These are phyloP conservation scores for Dactylellina leptospora DNA, from an alignment of 2,329 filamentous ascomycete species.

Conservation along the genomic window DNA sequence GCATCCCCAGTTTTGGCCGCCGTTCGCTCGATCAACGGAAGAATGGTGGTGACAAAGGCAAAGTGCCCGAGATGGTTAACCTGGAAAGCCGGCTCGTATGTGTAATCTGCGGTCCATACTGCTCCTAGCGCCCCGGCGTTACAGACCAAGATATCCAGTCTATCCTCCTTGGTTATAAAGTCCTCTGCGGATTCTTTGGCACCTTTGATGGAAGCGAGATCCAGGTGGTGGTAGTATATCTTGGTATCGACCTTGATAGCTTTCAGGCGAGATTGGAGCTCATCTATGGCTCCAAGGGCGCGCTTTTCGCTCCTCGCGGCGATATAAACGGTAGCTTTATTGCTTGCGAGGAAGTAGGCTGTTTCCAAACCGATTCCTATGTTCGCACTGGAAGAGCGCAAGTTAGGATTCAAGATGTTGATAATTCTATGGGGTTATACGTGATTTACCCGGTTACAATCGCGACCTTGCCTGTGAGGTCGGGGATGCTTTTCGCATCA, in stretches of 20 bases:
- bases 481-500: conserved; percentile 20
- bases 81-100: conserved; percentile 65
- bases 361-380: conserved; percentile 55
- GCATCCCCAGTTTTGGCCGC: conserved; percentile 54
- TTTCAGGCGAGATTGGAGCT: conserved; percentile 54
- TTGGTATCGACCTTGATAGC: conserved; percentile 19
- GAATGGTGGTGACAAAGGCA: conserved; percentile 60
- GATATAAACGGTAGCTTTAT: conserved; percentile 55
- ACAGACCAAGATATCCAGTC: conserved; percentile 63
- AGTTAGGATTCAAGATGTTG: neutral
- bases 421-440: neutral
- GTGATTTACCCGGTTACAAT: conserved; percentile 55
- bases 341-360: conserved; percentile 55
- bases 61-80: conserved; percentile 66
- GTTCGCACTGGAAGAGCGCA: conserved; percentile 41
- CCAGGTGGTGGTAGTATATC: conserved; percentile 61
- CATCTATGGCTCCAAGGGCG: conserved; percentile 60
- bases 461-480: conserved; percentile 55
- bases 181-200: conserved; percentile 61
- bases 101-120: conserved; percentile 58
- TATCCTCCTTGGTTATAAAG: conserved; percentile 59
- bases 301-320: conserved; percentile 57
- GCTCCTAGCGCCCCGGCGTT: conserved; percentile 64
- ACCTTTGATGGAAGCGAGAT: conserved; percentile 63
- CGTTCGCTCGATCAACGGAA: conserved; percentile 56